phyloP scores from a whole-genome alignment of 805 yeast species.

The Suhomyces pyralidae region DNA sequence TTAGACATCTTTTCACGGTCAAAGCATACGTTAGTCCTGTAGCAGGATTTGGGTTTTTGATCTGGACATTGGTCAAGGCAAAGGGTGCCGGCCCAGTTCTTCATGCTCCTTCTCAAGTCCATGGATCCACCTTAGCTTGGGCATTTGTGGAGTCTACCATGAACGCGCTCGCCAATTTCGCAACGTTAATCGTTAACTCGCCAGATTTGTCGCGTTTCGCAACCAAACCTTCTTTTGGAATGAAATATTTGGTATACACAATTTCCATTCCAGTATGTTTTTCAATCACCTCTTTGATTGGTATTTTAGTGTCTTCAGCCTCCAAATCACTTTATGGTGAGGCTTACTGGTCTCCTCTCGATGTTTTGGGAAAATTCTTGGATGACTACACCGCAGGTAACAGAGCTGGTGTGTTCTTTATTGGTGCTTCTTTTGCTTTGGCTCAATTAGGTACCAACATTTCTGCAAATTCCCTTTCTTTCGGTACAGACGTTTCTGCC shows the following conservation, averaged over 20 bases:
- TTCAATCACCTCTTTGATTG: slow-evolving; percentile 78
- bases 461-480: slow-evolving; percentile 66
- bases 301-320: slow-evolving; percentile 81
- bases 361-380: slow-evolving; percentile 64
- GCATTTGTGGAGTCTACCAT: slow-evolving; percentile 73
- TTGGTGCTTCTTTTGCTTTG: slow-evolving; percentile 64
- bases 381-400: slow-evolving; percentile 49
- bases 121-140: slow-evolving; percentile 72
- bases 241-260: slow-evolving; percentile 44
- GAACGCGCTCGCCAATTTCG: slow-evolving; percentile 83
- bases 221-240: slow-evolving; percentile 37
- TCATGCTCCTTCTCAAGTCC: slow-evolving; percentile 46
- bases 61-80: slow-evolving; percentile 82
- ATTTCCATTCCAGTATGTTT: slow-evolving; percentile 74
- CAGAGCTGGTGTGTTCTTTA: slow-evolving; percentile 77
- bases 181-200: slow-evolving; percentile 82
- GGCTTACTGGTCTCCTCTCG: slow-evolving; percentile 82
- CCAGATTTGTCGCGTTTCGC: slow-evolving; percentile 90
- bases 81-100: slow-evolving; percentile 76
- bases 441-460: slow-evolving; percentile 80
- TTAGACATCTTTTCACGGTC: slow-evolving; percentile 79
- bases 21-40: slow-evolving; percentile 77
- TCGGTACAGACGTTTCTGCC: slow-evolving; percentile 72
- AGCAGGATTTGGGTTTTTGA: slow-evolving; percentile 78
- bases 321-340: slow-evolving; percentile 64